These are phyloP conservation scores for Fusarium sp. DNA, from an alignment of 2,329 filamentous ascomycete genomes.

Conservation along the genomic window DNA sequence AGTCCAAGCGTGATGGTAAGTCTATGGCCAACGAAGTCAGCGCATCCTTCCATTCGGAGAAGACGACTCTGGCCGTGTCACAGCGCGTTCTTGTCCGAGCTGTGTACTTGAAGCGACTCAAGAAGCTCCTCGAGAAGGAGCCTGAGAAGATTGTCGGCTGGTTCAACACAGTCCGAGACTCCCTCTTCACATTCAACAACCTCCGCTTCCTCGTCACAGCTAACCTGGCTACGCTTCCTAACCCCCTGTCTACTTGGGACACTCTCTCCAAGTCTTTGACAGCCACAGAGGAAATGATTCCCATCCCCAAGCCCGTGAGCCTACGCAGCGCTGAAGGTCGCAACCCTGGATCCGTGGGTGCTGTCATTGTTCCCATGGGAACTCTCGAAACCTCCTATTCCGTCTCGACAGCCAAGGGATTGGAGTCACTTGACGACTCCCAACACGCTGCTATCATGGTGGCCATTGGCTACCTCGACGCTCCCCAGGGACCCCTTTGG, in stretches of 20 bases:
- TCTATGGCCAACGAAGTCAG: slow-evolving; percentile 74
- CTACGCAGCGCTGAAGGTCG: slow-evolving; percentile 82
- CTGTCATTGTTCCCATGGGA: slow-evolving; percentile 88
- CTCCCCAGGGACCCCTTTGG: slow-evolving; percentile 97
- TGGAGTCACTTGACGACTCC: slow-evolving; percentile 80
- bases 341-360: slow-evolving; percentile 78
- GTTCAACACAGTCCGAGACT: slow-evolving; percentile 80
- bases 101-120: slow-evolving; percentile 86
- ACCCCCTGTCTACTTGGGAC: slow-evolving; percentile 86
- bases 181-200: slow-evolving; percentile 86
- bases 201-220: slow-evolving; percentile 87
- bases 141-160: slow-evolving; percentile 80
- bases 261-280: slow-evolving; percentile 56
- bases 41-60: slow-evolving; percentile 83
- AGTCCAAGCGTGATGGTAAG: slow-evolving; percentile 87
- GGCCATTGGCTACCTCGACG: slow-evolving; percentile 89
- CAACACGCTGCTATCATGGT: slow-evolving; percentile 87
- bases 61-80: slow-evolving; percentile 80
- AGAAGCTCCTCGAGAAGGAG: slow-evolving; percentile 81
- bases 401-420: slow-evolving; percentile 79
- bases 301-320: slow-evolving; percentile 76
- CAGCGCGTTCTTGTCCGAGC: slow-evolving; percentile 87
- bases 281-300: slow-evolving; percentile 64
- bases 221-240: slow-evolving; percentile 77
- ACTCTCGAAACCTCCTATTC: slow-evolving; percentile 93